Evolutionary conservation across 164 flowering plant genomes (phyloP).

Genomic region (Cinnamomum micranthum): DNA sequence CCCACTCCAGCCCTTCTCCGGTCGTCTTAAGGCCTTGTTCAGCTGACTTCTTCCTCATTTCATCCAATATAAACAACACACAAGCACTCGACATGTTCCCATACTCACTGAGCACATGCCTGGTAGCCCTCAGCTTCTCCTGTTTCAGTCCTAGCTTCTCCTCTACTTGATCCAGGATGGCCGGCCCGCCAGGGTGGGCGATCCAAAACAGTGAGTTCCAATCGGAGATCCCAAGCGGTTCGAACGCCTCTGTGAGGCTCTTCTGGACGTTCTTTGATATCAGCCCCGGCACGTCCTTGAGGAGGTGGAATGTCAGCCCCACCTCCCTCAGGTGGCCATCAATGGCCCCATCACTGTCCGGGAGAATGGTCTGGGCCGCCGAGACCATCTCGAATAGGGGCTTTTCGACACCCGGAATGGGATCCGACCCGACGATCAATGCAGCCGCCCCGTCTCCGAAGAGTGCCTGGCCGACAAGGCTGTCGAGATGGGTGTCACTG

Average conservation of each 20-base stretch:
- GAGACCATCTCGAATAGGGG: conserved; percentile 38
- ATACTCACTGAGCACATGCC: conserved; percentile 31
- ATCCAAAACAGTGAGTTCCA: conserved; percentile 44
- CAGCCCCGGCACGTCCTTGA: conserved; percentile 36
- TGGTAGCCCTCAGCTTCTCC: conserved; percentile 32
- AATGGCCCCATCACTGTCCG: conserved; percentile 36
- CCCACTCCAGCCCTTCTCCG: conserved; percentile 25
- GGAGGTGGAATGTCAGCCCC: conserved; percentile 39
- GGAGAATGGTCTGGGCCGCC: conserved; percentile 35
- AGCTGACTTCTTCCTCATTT: conserved; percentile 17
- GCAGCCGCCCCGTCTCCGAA: conserved; percentile 51
- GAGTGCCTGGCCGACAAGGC: conserved; percentile 42
- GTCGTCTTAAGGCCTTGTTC: conserved; percentile 9
- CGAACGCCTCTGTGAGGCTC: conserved; percentile 31
- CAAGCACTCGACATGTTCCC: conserved; percentile 22
- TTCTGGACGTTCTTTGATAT: conserved; percentile 40
- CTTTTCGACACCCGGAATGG: conserved; percentile 23
- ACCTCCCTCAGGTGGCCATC: conserved; percentile 34
- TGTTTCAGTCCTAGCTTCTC: conserved; percentile 23
- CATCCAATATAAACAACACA: conserved; percentile 18
- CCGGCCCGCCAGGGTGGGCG: conserved; percentile 41
- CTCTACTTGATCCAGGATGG: conserved; percentile 39
- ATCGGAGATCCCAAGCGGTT: conserved; percentile 38
- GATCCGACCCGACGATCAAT: conserved; percentile 37
- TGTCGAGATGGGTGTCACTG: conserved; percentile 30